Evolutionary conservation across 257 asterid species (phyloP).

Genomic region (Primulina huaijiensis): DNA sequence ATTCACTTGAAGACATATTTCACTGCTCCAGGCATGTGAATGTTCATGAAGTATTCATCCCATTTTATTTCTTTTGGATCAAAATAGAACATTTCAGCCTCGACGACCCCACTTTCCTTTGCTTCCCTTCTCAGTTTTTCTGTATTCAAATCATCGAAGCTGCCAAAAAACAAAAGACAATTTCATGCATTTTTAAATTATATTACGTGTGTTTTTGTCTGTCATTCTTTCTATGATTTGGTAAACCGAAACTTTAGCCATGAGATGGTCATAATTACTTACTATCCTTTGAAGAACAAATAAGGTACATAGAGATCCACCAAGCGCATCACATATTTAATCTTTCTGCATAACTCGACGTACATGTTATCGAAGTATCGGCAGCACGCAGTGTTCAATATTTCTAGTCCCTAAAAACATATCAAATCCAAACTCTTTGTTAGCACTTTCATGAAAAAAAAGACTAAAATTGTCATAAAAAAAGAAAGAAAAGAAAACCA

Average conservation of each 20-base stretch:
- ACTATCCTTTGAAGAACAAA: conserved; percentile 81
- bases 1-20: conserved; percentile 61
- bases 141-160: conserved; percentile 76
- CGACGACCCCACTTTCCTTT: conserved; percentile 31
- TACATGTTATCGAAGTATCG: conserved; percentile 53
- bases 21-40: conserved; percentile 73
- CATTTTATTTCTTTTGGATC: conserved; percentile 68
- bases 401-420: conserved; percentile 47
- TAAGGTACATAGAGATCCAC: conserved; percentile 75
- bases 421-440: too few relatives aligned
- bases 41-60: conserved; percentile 72
- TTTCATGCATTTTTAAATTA: too few relatives aligned
- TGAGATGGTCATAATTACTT: conserved; percentile 33
- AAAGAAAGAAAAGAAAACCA: too few relatives aligned
- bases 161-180: conserved; percentile 22
- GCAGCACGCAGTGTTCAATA: conserved; percentile 64
- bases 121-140: conserved; percentile 54
- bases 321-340: conserved; percentile 57
- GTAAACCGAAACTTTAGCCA: background rate
- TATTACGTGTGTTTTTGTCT: too few relatives aligned
- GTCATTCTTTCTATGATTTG: too few relatives aligned
- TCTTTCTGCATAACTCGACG: conserved; percentile 44
- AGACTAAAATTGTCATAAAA: too few relatives aligned
- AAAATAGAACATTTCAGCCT: conserved; percentile 49
- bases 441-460: too few relatives aligned